Conservation (phyloP, 148 eudicot genomes). For the Cornus suecica region DNA sequence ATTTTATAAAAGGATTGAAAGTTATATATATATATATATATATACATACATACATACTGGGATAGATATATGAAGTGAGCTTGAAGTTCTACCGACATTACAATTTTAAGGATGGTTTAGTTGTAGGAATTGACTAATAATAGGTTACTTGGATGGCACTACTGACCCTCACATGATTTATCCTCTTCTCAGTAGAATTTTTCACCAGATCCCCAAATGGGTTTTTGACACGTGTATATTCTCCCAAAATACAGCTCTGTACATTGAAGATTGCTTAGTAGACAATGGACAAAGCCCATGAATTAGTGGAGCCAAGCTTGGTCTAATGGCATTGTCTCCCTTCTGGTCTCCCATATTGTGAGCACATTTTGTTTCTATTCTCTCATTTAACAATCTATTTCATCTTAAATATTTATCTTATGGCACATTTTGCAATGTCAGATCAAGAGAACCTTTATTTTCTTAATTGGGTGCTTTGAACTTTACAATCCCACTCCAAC, state of each 20-base stretch:
- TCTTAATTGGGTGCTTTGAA: conserved; percentile 22
- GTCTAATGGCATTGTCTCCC: conserved; percentile 32
- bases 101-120: not conserved
- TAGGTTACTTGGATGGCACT: not conserved
- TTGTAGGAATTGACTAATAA: conserved; percentile 12
- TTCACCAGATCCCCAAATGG: conserved; percentile 20
- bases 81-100: not conserved
- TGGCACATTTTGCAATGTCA: conserved; percentile 20
- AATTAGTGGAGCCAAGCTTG: conserved; percentile 23
- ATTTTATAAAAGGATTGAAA: no score
- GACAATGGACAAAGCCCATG: conserved; percentile 14
- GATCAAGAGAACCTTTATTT: conserved; percentile 14
- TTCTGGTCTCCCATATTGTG: conserved; percentile 35
- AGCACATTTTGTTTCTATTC: conserved; percentile 28
- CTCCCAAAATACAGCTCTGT: conserved; percentile 2
- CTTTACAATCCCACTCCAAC: not conserved
- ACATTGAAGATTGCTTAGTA: not conserved
- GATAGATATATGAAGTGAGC: not conserved
- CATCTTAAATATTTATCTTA: conserved; percentile 13
- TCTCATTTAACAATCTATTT: not conserved
- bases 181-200: conserved; percentile 2
- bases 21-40: no score
- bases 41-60: no score
- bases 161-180: conserved; percentile 36
- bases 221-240: conserved; percentile 29